These are phyloP conservation scores for Neodidymelliopsis sp. DNA, from an alignment of 2,329 filamentous ascomycete genomes.

Conservation along the genomic window DNA sequence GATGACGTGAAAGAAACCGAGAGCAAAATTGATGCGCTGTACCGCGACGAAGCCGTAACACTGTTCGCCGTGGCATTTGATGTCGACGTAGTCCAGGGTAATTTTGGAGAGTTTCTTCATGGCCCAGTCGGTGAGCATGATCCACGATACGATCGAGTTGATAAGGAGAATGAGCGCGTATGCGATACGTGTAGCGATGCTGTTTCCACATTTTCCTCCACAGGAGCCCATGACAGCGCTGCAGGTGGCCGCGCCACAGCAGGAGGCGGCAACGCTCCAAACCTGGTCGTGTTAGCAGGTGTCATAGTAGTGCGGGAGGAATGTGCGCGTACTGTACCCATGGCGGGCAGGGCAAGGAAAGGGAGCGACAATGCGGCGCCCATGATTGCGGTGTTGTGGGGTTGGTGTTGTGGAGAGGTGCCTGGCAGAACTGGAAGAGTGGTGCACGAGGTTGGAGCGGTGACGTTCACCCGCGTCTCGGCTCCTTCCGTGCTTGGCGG, in stretches of 20 bases:
- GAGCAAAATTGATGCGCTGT: constrained; percentile 96
- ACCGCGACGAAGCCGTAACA: constrained; percentile 97
- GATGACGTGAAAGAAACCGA: constrained; percentile 90
- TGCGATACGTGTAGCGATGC: constrained; percentile 95
- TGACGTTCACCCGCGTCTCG: constrained; percentile 17
- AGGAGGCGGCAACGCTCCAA: constrained; percentile 81
- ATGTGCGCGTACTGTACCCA: constrained; percentile 74
- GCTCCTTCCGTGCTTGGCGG: constrained; percentile 24
- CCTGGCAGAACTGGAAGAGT: constrained; percentile 2
- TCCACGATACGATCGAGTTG: constrained; percentile 97
- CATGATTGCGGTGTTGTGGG: constrained; percentile 63
- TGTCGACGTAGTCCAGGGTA: constrained; percentile 94
- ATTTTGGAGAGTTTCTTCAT: constrained; percentile 93
- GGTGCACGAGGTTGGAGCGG: constrained; percentile 24
- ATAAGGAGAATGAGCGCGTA: constrained; percentile 93
- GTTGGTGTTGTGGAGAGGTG: constrained; percentile 19
- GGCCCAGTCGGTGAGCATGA: constrained; percentile 99
- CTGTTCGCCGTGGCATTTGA: constrained; percentile 85
- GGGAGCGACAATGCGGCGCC: constrained; percentile 90
- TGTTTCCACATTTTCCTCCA: constrained; percentile 90
- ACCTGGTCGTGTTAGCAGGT: constrained; percentile 60
- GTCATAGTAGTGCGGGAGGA: constrained; percentile 12
- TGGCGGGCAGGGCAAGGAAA: constrained; percentile 84
- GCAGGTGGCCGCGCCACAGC: constrained; percentile 95
- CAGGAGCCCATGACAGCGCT: constrained; percentile 95